Base-by-base conservation (phyloP, 306 rosid genomes). In the Spatholobus suberectus region DNA sequence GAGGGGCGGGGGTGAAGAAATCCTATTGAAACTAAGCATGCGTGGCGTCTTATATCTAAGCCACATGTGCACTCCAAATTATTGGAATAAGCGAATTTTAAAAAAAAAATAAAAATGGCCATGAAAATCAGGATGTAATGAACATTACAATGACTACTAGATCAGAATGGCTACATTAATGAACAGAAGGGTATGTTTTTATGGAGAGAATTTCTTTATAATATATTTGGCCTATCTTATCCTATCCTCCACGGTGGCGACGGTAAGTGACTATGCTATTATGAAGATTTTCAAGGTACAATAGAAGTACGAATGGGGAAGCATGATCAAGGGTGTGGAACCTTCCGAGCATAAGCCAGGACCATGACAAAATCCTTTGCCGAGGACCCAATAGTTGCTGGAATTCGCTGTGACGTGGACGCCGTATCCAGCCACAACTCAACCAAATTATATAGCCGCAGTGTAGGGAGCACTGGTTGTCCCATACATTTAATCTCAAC, bases 401-500 rank as follows among this genome's bases (percentile, higher is more conserved):
- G 88, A 70, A 90, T 82, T 81, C 92, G 81, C 57, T 89, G 88
- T 2, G 92, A 78, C 8, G 93, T 66, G 10, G 96, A 82, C 3
- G 88, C 80, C 8, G 92, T 86, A 85, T 92, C 91, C 26, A 92
- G 92, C 99, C 99, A 96, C 67, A 90, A 74, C 84, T 92, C 97
- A 77, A 94, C 88, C 86, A 96, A 88, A 70, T 88, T 90, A 29
- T 89, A 75, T 43, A 94, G 84, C 83, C 75, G 87, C 89, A 94
- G 72, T 12, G 93, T 83, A 13, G 97, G 97, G 29, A 85, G 90
- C 80, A 96, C 94, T 27, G 97, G 85, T 55, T 94, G 97, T 69
- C 99, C 99, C 95, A 94, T 89, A 18, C 98, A 94, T 88, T 88
- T 94, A 18, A 96, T 91, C 88, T 94, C 99, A 66, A 96, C 91